Percentiles rank a stretch among this genome's conserved stretches.
phyloP scores from a whole-genome alignment of 176 grass and related monocot species.

The Carex myosuroides region DNA sequence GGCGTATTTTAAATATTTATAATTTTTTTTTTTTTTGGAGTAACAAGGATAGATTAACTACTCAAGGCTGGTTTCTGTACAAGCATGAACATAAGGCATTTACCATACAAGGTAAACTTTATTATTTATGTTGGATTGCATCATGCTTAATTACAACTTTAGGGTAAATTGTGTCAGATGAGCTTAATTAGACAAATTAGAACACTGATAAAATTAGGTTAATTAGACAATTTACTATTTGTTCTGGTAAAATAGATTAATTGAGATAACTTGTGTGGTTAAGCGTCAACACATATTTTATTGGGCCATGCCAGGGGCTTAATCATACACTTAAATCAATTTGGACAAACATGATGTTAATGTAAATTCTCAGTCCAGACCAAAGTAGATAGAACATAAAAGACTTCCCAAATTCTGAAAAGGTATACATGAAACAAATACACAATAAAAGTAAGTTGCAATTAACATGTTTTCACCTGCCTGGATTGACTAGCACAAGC shows the following conservation, averaged over 20 bases:
- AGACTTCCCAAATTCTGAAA: too few relatives aligned
- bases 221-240: neutral
- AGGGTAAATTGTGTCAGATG: neutral
- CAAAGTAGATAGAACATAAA: neutral
- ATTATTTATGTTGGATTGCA: neutral
- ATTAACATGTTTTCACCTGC: slow-evolving; percentile 49
- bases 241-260: neutral
- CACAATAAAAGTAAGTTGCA: neutral
- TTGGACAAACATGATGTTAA: neutral
- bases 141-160: neutral
- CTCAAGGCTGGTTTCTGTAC: neutral
- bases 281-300: neutral
- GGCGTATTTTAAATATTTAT: neutral
- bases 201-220: neutral
- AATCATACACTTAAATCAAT: neutral
- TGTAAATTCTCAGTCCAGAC: neutral
- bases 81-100: neutral
- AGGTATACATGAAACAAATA: neutral
- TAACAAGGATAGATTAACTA: neutral
- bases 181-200: neutral
- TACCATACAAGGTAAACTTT: neutral
- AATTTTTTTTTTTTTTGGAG: neutral
- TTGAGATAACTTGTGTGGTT: neutral
- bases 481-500: slow-evolving; percentile 89
- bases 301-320: neutral